These are phyloP conservation scores for Globisporangium barbulae DNA, from an alignment of 352 stramenopile species.

Conservation along the genomic window DNA sequence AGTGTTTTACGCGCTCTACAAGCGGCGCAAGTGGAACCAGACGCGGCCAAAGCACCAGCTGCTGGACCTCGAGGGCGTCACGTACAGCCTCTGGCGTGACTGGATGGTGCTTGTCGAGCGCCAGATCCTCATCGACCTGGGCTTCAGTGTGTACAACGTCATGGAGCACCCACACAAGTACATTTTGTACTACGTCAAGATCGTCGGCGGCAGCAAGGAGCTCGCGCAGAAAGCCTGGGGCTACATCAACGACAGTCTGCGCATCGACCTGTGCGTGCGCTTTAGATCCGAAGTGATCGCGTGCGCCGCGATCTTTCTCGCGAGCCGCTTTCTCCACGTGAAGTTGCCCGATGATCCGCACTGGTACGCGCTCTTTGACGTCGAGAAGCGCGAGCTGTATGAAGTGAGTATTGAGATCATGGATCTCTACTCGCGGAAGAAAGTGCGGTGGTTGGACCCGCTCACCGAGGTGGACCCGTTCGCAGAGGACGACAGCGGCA, in stretches of 20 bases:
- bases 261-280: constrained; percentile 80
- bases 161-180: constrained; percentile 93
- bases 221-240: constrained; percentile 85
- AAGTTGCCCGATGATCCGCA: constrained; percentile 50
- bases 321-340: constrained; percentile 54
- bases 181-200: constrained; percentile 92
- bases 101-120: constrained; percentile 88
- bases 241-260: constrained; percentile 91
- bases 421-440: constrained; percentile 53
- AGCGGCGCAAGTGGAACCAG: constrained; percentile 57
- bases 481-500: constrained; percentile 40
- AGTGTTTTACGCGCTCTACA: constrained; percentile 88
- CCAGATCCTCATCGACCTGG: constrained; percentile 90
- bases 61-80: constrained; percentile 56
- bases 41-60: constrained; percentile 53
- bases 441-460: constrained; percentile 66
- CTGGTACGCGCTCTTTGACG: constrained; percentile 72
- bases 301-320: constrained; percentile 89
- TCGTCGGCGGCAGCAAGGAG: constrained; percentile 64
- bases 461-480: constrained; percentile 73
- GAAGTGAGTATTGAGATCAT: constrained; percentile 52
- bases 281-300: constrained; percentile 83
- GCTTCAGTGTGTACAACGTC: constrained; percentile 91
- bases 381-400: constrained; percentile 48
- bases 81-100: constrained; percentile 71